phyloP scores from a whole-genome alignment of 2,329 filamentous ascomycete species.

The Xylariaceae sp. region DNA sequence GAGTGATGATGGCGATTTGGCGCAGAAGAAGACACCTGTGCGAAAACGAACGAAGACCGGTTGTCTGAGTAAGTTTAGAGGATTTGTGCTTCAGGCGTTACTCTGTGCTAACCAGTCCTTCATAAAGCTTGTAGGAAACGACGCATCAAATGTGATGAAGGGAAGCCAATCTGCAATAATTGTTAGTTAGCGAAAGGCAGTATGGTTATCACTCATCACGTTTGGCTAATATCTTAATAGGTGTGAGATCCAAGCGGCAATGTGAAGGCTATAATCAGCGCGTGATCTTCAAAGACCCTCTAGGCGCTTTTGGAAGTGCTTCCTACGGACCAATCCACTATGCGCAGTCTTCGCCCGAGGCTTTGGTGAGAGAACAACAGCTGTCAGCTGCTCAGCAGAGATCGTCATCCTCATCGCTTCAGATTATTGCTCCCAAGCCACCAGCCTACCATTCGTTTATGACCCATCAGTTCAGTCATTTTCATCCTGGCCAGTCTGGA shows the following conservation, averaged over 20 bases:
- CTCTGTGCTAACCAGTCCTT: too few relatives aligned
- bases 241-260: conserved; percentile 77
- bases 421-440: conserved; percentile 52
- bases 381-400: conserved; percentile 40
- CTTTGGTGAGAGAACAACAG: conserved; percentile 41
- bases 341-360: conserved; percentile 42
- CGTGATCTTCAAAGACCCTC: conserved; percentile 73
- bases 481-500: conserved; percentile 32
- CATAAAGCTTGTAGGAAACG: conserved; percentile 78
- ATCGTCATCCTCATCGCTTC: conserved; percentile 36
- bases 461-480: conserved; percentile 27
- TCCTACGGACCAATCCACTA: conserved; percentile 44
- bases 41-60: conserved; percentile 86
- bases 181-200: too few relatives aligned
- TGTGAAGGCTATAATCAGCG: conserved; percentile 83
- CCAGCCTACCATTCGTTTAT: conserved; percentile 32
- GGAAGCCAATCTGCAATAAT: conserved; percentile 75
- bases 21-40: conserved; percentile 43
- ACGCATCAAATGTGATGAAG: conserved; percentile 95
- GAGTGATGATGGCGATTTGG: conserved; percentile 38
- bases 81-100: too few relatives aligned
- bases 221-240: too few relatives aligned
- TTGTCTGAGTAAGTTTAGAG: conserved; percentile 70
- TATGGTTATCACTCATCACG: too few relatives aligned
- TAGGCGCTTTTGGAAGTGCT: conserved; percentile 53